Conservation (phyloP, 2,329 filamentous ascomycete species). For the Rhynchosporium graminicola region DNA sequence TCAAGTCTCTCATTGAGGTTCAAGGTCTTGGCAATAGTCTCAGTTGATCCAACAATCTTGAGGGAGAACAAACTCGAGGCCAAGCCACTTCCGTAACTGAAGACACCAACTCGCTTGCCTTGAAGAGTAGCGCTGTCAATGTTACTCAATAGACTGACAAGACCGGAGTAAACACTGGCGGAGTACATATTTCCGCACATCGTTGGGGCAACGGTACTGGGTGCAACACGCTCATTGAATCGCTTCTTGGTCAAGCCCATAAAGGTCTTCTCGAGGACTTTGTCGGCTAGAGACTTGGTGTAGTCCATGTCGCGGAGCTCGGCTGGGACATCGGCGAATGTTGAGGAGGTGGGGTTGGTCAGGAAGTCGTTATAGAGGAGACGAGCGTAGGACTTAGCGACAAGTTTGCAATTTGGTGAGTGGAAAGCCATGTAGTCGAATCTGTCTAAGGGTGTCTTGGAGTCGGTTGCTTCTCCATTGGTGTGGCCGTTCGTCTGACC, state of each 20-base stretch:
- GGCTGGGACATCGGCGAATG: conserved; percentile 73
- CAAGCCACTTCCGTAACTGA: conserved; percentile 74
- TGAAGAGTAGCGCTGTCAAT: conserved; percentile 57
- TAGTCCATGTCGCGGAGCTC: conserved; percentile 80
- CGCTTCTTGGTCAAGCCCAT: conserved; percentile 82
- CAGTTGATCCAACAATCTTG: conserved; percentile 70
- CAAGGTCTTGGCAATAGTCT: conserved; percentile 65
- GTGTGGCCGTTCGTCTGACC: conserved; percentile 55
- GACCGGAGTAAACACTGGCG: conserved; percentile 58
- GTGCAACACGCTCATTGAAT: conserved; percentile 75
- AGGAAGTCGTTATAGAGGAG: conserved; percentile 87
- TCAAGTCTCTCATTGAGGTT: conserved; percentile 70
- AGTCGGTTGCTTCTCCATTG: conserved; percentile 46
- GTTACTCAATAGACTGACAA: conserved; percentile 55
- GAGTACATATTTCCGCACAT: conserved; percentile 69
- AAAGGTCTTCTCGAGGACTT: conserved; percentile 83
- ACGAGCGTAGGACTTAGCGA: conserved; percentile 81
- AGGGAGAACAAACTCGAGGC: conserved; percentile 69
- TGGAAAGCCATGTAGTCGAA: conserved; percentile 87
- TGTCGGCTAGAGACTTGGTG: conserved; percentile 76
- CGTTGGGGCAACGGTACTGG: conserved; percentile 73
- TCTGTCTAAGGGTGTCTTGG: conserved; percentile 70
- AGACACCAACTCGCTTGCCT: conserved; percentile 57
- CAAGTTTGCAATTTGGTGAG: conserved; percentile 83
- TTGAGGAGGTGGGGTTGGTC: conserved; percentile 63